Conservation (phyloP, 495 filamentous ascomycete species). For the Penicillium malachiteum region DNA sequence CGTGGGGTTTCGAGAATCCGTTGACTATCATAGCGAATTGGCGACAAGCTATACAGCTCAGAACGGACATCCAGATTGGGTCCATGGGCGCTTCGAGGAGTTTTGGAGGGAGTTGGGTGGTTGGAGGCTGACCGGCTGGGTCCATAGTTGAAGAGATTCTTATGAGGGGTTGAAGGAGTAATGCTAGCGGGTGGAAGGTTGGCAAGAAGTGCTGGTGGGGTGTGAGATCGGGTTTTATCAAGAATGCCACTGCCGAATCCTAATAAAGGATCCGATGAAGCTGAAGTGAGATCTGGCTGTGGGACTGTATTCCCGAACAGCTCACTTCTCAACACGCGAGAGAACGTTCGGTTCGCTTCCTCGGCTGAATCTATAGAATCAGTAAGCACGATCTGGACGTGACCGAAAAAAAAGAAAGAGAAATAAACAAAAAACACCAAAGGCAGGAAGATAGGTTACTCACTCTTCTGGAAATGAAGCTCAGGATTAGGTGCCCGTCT, state of each 20-base stretch:
- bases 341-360: constrained; percentile 91
- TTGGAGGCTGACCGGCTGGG: constrained; percentile 71
- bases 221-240: constrained; percentile 73
- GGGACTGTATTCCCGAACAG: constrained; percentile 88
- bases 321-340: constrained; percentile 82
- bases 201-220: constrained; percentile 69
- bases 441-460: constrained; percentile 24
- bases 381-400: constrained; percentile 24
- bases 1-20: constrained; percentile 86
- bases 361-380: constrained; percentile 62
- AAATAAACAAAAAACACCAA: background rate
- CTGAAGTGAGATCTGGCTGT: constrained; percentile 66
- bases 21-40: constrained; percentile 85
- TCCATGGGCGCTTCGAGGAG: constrained; percentile 80
- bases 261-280: constrained; percentile 62
- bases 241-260: constrained; percentile 58
- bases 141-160: constrained; percentile 93
- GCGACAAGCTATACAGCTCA: constrained; percentile 90
- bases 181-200: constrained; percentile 65
- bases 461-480: constrained; percentile 91
- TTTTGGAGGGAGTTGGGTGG: constrained; percentile 82
- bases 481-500: constrained; percentile 86
- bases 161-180: constrained; percentile 92
- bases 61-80: constrained; percentile 83
- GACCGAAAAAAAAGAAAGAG: too few species aligned